phyloP scores from a whole-genome alignment of 768 basidiomycete genomes.

The Tylopilus intermedius region DNA sequence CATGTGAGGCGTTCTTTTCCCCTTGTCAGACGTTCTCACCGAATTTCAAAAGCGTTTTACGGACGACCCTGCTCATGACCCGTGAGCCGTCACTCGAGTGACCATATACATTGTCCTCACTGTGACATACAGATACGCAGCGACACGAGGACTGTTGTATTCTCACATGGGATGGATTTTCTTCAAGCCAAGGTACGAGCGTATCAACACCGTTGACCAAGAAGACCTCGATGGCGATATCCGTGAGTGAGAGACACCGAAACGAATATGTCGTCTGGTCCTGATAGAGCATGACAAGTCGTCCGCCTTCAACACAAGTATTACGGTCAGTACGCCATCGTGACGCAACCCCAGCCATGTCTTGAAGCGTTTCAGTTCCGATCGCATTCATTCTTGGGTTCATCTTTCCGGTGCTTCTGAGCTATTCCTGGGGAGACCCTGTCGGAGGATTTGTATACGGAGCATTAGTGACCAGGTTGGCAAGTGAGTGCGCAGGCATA shows the following conservation, averaged over 20 bases:
- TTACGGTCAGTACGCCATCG: slow-evolving; percentile 1
- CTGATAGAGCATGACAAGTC: neutral
- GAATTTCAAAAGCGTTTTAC: slow-evolving; percentile 1
- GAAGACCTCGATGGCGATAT: slow-evolving; percentile 5
- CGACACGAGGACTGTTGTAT: slow-evolving; percentile 7
- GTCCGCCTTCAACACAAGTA: slow-evolving; percentile 11
- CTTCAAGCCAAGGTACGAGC: slow-evolving; percentile 11
- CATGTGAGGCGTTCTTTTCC: neutral
- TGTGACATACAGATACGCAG: slow-evolving; percentile 5
- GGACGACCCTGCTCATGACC: slow-evolving; percentile 12
- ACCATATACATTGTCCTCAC: neutral
- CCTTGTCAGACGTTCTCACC: neutral
- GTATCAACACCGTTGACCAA: slow-evolving; percentile 2
- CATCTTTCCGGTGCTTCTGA: neutral
- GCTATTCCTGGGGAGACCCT: slow-evolving; percentile 9
- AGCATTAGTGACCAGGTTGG: slow-evolving; percentile 6
- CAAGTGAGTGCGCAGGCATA: slow-evolving; percentile 3
- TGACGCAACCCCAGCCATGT: neutral
- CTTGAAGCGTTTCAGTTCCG: slow-evolving; percentile 5
- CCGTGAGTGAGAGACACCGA: slow-evolving; percentile 4
- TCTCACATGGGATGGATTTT: slow-evolving; percentile 14
- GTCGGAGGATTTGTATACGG: slow-evolving; percentile 10
- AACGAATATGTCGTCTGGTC: neutral
- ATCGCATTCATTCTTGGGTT: slow-evolving; percentile 7
- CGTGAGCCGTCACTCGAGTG: slow-evolving; percentile 1